Evolutionary conservation across 2,329 filamentous ascomycete genomes (phyloP), one percentile per base, ranked within the genome.

Genomic region (Neurospora sp.): DNA sequence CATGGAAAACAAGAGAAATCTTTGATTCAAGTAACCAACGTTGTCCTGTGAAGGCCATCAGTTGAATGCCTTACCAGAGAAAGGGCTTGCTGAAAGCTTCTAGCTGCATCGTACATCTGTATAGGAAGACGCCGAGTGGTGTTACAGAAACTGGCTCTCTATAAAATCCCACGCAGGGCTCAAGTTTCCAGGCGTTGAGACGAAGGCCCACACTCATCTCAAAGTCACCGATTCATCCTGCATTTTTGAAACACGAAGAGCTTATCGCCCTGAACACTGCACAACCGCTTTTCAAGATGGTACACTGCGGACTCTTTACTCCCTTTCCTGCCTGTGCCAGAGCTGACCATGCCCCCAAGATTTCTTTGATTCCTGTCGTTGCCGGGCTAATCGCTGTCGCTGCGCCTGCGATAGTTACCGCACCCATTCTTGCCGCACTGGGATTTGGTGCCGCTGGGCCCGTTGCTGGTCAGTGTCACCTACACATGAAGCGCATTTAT

Each of bases 391-490:
- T 37, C 1, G 65, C 67, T 46, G 3, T 71, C 6, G 68, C 37
- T 40, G 70, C 71, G 3, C 73, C 73, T 1, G 70, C 70, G 68
- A 67, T 66, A 3, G 57, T 66, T n/a, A 72, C 66, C 2, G 67
- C 52, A 11, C 70, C 72, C 2, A 36, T 57, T 2, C n/a, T 74
- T 15, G 71, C 66, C 5, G 67, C 23, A 28, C 52, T 33, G 11
- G 73, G 73, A 28, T 74, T 72, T 12, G 43, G 70, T 36, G 39
- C 68, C 1, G 33, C 39, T 6, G 73, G 73, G 19, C 66, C 72
- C 1, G 67, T 69, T 4, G 72, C 69, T 37, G 71, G 73, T 46
- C 1, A 38, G 37, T 28, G 23, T 3, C 23, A 28, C 23, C 23
- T 33, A 33, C 28, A 6, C 28, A 33, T 33, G 28, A 33, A 33